Base-by-base conservation (phyloP, 1,139 yeast genomes). In the Candida pseudocylindracea region DNA sequence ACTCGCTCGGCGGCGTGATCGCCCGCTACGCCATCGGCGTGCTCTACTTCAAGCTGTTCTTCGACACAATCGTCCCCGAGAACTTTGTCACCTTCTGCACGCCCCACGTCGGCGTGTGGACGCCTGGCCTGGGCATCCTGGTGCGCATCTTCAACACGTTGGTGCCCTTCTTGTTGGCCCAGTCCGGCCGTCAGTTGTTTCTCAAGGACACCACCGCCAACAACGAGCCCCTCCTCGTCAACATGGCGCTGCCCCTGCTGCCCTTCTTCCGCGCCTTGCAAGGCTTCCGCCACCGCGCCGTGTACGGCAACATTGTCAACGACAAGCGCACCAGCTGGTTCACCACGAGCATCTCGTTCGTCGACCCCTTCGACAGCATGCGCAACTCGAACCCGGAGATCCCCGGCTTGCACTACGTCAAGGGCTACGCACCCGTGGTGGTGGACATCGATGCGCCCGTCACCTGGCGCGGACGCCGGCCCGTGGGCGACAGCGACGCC, bases 301-400 rank as follows among this genome's bases (percentile, higher is more conserved):
- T 79, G 35, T 80, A 80, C 45, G 76, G 88, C 5, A 80, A 80
- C 48, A 62, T 74, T 30, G 63, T 75, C 37, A 76, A 79, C 40
- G 93, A 80, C 50, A 72, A 69, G 41, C 63, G 93, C 41, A 72
- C 91, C 5, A 65, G 78, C 26, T 80, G 80, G 73, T 79, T 76
- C 61, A 79, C 93, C 0, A 60, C 92, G 0, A 76, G 78, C 2
- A 74, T 76, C 27, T 65, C 76, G 2, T 45, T 54, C 9, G 52
- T 54, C 13, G 91, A 80, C 44, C 91, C 91, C 1, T 78, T 63
- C 44, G 43, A 51, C 30, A 54, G 61, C 8, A 48, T 56, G 52
- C 43, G 54, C 30, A 56, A 57, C 37, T 54, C 54, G 32, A 48
- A 51, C 33, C 49, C 60, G 13, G 54, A 57, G 27, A 54, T 57